Conservation (phyloP, 1,284 basidiomycete species). For the Cutaneotrichosporon sp. region DNA sequence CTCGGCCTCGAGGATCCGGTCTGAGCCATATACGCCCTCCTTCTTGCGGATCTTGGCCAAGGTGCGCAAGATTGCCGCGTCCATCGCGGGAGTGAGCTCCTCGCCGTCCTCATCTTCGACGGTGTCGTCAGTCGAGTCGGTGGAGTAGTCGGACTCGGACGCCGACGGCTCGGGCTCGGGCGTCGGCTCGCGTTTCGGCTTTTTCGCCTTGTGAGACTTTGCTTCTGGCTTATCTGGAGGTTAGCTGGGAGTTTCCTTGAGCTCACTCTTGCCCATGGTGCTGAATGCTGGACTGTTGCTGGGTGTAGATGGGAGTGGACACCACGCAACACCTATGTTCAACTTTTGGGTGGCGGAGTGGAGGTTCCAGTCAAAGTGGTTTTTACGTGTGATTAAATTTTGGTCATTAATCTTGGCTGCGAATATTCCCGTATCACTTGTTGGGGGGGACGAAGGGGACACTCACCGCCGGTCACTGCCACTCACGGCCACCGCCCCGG, state of each 20-base stretch:
- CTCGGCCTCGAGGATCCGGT: conserved; percentile 70
- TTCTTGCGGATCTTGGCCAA: conserved; percentile 76
- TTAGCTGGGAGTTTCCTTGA: background rate
- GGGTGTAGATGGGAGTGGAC: background rate
- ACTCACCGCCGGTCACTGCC: too few relatives aligned
- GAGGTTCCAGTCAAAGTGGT: background rate
- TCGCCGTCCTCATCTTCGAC: conserved; percentile 93
- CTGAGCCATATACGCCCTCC: conserved; percentile 67
- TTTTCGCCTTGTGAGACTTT: background rate
- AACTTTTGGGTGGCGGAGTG: conserved; percentile 20
- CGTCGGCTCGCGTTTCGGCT: conserved; percentile 8
- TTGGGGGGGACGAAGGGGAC: background rate
- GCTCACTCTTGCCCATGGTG: conserved; percentile 12
- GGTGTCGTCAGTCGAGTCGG: conserved; percentile 55
- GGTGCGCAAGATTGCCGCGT: conserved; percentile 90
- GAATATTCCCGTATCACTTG: background rate
- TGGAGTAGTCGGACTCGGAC: conserved; percentile 23
- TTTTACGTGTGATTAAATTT: background rate
- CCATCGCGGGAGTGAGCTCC: conserved; percentile 87
- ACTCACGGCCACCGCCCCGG: too few relatives aligned
- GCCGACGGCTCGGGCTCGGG: conserved; percentile 2
- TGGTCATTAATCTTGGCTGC: too few relatives aligned
- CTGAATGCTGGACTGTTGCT: background rate
- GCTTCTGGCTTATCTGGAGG: background rate
- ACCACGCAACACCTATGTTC: background rate